These are phyloP conservation scores for Esteya vermicola DNA, from an alignment of 2,329 filamentous ascomycete species.

Conservation along the genomic window DNA sequence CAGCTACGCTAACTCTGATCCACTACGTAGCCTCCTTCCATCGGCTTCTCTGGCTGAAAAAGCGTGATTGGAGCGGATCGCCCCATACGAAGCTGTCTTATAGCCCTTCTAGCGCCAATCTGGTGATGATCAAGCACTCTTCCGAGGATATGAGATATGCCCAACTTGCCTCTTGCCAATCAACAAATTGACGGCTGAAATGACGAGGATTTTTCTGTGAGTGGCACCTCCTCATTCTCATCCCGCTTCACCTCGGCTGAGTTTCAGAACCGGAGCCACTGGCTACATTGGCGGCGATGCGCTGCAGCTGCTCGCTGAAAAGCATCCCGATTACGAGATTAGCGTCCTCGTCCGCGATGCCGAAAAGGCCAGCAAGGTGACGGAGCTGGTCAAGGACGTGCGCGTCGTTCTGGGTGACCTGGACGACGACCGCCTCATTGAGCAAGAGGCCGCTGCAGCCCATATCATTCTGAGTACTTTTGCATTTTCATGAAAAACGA, in stretches of 20 bases:
- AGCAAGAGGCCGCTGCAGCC: background rate
- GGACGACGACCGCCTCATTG: background rate
- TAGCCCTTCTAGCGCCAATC: too few species aligned
- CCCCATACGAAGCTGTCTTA: too few species aligned
- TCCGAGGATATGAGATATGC: too few species aligned
- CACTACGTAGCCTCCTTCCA: too few species aligned
- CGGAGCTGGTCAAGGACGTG: background rate
- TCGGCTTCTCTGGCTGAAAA: too few species aligned
- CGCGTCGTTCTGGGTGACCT: background rate
- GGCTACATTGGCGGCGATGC: constrained; percentile 1
- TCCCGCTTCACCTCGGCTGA: background rate
- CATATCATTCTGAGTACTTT: background rate
- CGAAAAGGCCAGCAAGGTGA: background rate
- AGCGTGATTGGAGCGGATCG: too few species aligned
- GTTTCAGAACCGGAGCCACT: background rate
- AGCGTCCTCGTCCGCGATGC: background rate
- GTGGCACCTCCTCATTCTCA: background rate
- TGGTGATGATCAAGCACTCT: too few species aligned
- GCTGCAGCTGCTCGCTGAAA: background rate
- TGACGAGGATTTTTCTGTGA: background rate
- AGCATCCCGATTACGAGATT: background rate
- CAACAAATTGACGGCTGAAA: too few species aligned
- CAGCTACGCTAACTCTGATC: too few species aligned
- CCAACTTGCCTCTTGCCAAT: too few species aligned
- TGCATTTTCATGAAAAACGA: too few species aligned